phyloP scores from a whole-genome alignment of 768 basidiomycete genomes.

The Neoboletus subvelutipes region DNA sequence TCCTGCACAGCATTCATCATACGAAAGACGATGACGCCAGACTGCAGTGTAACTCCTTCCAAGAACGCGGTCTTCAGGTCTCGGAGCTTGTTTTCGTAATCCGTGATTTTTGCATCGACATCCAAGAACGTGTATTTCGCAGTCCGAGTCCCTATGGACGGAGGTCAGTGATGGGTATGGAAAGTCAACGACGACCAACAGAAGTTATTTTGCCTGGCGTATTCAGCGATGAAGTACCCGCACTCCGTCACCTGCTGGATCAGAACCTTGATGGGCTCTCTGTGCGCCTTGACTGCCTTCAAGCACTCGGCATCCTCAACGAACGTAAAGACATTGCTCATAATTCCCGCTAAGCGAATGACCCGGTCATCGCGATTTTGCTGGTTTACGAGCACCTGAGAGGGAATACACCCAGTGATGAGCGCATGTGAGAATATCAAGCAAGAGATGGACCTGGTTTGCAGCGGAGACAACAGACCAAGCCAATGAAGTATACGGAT shows the following conservation, averaged over 20 bases:
- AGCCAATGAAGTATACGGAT: constrained; percentile 20
- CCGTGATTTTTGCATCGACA: constrained; percentile 16
- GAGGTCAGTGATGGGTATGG: not conserved
- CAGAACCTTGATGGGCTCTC: constrained; percentile 5
- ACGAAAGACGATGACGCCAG: constrained; percentile 20
- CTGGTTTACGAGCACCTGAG: constrained; percentile 20
- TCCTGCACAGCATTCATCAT: constrained; percentile 16
- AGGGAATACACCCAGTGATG: not conserved
- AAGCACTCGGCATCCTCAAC: constrained; percentile 10
- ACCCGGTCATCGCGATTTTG: constrained; percentile 14
- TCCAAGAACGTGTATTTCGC: constrained; percentile 19
- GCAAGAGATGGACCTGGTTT: constrained; percentile 9
- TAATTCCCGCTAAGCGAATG: constrained; percentile 18
- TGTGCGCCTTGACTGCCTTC: constrained; percentile 11
- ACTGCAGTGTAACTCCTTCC: constrained; percentile 14
- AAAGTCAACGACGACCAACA: constrained; percentile 8
- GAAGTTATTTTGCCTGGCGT: constrained; percentile 16
- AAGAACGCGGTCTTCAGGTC: constrained; percentile 20
- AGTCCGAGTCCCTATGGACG: constrained; percentile 12
- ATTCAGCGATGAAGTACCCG: constrained; percentile 25
- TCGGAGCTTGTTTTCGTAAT: constrained; percentile 19
- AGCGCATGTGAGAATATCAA: not conserved
- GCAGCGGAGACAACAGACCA: constrained; percentile 25
- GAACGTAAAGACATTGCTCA: constrained; percentile 15
- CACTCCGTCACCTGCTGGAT: constrained; percentile 25